These are phyloP conservation scores for Arachis stenosperma DNA, from an alignment of 306 rosid species.

Conservation along the genomic window DNA sequence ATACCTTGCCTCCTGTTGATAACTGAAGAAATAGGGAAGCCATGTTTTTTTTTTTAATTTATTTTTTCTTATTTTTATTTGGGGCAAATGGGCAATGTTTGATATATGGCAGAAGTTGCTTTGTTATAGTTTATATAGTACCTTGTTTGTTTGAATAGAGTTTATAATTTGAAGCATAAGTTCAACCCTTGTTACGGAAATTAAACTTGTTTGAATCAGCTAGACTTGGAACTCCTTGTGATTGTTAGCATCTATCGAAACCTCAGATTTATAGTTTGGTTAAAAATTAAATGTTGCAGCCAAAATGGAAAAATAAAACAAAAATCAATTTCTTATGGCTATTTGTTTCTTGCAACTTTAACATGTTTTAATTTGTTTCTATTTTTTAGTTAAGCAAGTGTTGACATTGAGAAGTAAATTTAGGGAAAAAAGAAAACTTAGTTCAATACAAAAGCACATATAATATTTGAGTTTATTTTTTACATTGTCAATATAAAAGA, in stretches of 20 bases:
- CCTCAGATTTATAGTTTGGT: not conserved
- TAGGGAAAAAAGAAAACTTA: no score
- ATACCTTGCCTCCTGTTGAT: conserved; percentile 39
- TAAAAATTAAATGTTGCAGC: no score
- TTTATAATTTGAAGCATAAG: conserved; percentile 21
- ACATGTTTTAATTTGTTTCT: no score
- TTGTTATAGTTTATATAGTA: conserved; percentile 31
- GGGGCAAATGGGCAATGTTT: not conserved
- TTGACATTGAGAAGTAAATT: no score
- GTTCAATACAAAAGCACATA: no score
- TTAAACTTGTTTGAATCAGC: not conserved
- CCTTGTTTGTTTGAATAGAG: conserved; percentile 34
- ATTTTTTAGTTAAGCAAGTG: no score
- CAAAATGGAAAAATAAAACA: no score
- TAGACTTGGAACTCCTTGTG: not conserved
- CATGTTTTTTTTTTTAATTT: not conserved
- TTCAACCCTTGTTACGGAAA: conserved; percentile 4
- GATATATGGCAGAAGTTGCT: conserved; percentile 12
- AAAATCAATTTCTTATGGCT: no score
- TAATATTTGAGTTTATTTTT: no score
- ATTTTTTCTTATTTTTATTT: not conserved
- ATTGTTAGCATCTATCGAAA: not conserved
- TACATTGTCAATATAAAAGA: no score
- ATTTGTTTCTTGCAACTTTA: no score
- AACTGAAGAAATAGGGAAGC: conserved; percentile 34